Percentiles rank a stretch among this genome's conserved stretches.
phyloP scores from a whole-genome alignment of 176 grass and related monocot genomes.

The Hsuehochloa calcarea region DNA sequence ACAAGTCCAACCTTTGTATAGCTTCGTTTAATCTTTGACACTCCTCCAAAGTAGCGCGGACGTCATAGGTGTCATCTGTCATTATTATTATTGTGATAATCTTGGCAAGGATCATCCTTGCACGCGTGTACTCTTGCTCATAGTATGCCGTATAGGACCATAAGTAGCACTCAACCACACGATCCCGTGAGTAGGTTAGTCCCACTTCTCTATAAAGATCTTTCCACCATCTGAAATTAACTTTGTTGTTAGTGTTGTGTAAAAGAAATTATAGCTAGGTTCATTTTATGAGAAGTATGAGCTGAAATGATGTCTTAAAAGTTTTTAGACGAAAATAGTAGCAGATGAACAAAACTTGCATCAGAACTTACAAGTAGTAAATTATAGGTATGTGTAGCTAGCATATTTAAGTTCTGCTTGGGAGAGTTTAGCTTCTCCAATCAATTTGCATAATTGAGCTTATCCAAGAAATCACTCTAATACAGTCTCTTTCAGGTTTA shows the following conservation, averaged over 20 bases:
- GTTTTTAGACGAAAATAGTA: background rate
- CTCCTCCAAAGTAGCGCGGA: conserved; percentile 43
- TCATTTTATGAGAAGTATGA: background rate
- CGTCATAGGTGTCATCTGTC: conserved; percentile 43
- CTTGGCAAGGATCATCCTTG: conserved; percentile 49
- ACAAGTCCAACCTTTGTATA: conserved; percentile 41
- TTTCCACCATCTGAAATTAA: conserved; percentile 44
- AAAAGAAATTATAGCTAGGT: no score
- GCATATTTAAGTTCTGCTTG: background rate
- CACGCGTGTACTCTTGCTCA: conserved; percentile 31
- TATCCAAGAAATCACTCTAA: background rate
- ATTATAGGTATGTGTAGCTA: background rate
- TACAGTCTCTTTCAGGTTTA: background rate
- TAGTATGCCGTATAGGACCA: conserved; percentile 33
- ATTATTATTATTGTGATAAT: conserved; percentile 30
- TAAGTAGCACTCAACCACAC: conserved; percentile 43
- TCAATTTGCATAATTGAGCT: background rate
- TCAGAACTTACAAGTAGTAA: background rate
- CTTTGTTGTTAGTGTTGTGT: background rate
- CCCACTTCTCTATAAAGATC: conserved; percentile 29
- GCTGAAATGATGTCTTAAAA: background rate
- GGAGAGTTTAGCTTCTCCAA: background rate
- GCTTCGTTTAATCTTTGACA: conserved; percentile 33
- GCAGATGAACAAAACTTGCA: background rate
- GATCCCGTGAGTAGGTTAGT: conserved; percentile 37